Evolutionary conservation across 1,284 basidiomycete species (phyloP), one percentile per base, ranked within the genome.

Genomic region (Tremellales sp.): DNA sequence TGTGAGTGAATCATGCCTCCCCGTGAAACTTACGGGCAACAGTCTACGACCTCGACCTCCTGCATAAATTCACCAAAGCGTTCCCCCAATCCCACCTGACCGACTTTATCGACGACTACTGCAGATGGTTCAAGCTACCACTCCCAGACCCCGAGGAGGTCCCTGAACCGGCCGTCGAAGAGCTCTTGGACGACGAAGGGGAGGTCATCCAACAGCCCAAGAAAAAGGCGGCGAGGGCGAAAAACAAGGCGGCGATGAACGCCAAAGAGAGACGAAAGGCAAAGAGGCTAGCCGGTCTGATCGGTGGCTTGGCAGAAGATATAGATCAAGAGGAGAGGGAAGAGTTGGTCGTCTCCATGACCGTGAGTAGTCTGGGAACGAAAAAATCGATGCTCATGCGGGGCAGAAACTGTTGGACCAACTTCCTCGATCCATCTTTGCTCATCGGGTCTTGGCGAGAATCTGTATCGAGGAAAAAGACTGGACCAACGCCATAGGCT

Each of bases 381-480:
- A 10, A 31, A 31, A 16, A 31, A 31, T 22, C 19, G 25, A 19
- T 18, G 37, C 27, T 42, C 35, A 41, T 40, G 31, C 14, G 16
- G 16, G 18, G 31, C 40, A 47, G 65, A 67, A 66, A 58, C 49
- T 66, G 12, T 47, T 59, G 35, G 61, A 57, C 43, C 51, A 47
- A 29, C 53, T 83, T 6, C 72, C 78, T 4, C 75, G 81, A 48
- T 89, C 84, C 0, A 74, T 90, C 5, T 72, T 94, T 31, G 83
- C 83, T 1, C 82, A 82, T 60, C 79, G 87, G 22, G 78, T 93
- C 29, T 75, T 84, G 41, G 76, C 81, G 0, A 80, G 85, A 24
- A 75, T 90, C n/a, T 87, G 90, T 59, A 71, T 85, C 8, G 70
- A 77, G 18, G 86, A 92, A 57, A 71, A 77, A 16, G 92, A 97